Conservation (phyloP, 2,329 filamentous ascomycete genomes). For the Aspergillus japonicus region DNA sequence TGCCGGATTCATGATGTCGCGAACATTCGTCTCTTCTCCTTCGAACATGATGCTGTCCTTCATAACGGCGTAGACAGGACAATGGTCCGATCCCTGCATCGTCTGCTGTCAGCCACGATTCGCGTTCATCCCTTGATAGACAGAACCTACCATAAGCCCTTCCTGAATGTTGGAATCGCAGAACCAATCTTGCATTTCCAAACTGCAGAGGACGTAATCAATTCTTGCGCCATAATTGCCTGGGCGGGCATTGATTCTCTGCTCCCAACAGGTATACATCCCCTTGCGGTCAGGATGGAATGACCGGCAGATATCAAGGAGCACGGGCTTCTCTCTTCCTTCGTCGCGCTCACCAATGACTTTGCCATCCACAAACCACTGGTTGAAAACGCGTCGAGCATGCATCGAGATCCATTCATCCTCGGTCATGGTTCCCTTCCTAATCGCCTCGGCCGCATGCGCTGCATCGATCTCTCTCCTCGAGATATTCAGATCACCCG, state of each 20-base stretch:
- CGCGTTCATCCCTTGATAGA: neutral
- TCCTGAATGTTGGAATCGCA: slow-evolving; percentile 82
- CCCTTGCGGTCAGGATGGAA: slow-evolving; percentile 77
- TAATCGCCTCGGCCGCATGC: slow-evolving; percentile 67
- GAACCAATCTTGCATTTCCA: slow-evolving; percentile 78
- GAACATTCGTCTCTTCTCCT: slow-evolving; percentile 53
- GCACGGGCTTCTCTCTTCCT: slow-evolving; percentile 66
- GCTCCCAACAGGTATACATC: slow-evolving; percentile 99
- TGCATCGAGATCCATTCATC: slow-evolving; percentile 72
- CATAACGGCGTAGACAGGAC: slow-evolving; percentile 79
- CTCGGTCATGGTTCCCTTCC: slow-evolving; percentile 65
- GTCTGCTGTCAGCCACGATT: slow-evolving; percentile 19
- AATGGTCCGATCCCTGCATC: slow-evolving; percentile 81
- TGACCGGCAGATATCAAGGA: slow-evolving; percentile 80
- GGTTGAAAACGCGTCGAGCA: slow-evolving; percentile 76
- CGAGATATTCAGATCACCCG: slow-evolving; percentile 85
- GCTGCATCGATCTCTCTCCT: slow-evolving; percentile 71
- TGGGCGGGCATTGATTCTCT: slow-evolving; percentile 89
- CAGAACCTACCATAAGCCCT: slow-evolving; percentile 65
- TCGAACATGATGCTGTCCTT: slow-evolving; percentile 60
- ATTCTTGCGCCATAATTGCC: slow-evolving; percentile 91
- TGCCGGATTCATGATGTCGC: slow-evolving; percentile 74
- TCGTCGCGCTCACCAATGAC: slow-evolving; percentile 65
- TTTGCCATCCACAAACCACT: slow-evolving; percentile 72
- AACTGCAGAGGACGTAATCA: slow-evolving; percentile 85